A percentile compares a stretch with the other conserved stretches of the same genome.
These are phyloP conservation scores for Mucor sp. DNA, from an alignment of 371 early-diverging fungal genomes.

Conservation along the genomic window DNA sequence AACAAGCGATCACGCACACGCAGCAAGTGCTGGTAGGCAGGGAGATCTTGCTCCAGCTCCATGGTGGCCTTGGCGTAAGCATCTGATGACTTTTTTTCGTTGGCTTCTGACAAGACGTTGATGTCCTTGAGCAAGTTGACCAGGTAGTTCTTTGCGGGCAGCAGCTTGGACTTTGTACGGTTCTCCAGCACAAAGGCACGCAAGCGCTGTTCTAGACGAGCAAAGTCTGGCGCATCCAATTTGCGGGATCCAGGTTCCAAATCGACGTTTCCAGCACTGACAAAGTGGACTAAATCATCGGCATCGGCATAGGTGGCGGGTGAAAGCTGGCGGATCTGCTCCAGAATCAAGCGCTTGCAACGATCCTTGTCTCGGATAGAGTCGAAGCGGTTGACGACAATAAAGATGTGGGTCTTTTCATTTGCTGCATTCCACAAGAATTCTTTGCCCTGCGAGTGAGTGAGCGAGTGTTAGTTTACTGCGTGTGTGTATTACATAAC, in stretches of 20 bases:
- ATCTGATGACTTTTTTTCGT: constrained; percentile 47
- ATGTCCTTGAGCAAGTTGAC: constrained; percentile 79
- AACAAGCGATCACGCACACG: constrained; percentile 58
- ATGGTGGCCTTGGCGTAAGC: constrained; percentile 30
- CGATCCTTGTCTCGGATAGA: constrained; percentile 92
- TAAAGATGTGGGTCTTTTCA: constrained; percentile 98
- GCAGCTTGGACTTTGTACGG: constrained; percentile 90
- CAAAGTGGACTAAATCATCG: constrained; percentile 95
- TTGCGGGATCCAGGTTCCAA: constrained; percentile 46
- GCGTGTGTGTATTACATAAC: not conserved
- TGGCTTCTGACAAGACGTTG: constrained; percentile 55
- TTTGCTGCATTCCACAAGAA: constrained; percentile 94
- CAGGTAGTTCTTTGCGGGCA: constrained; percentile 92
- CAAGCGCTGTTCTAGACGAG: constrained; percentile 80
- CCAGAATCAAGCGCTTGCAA: constrained; percentile 89
- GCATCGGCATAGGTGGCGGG: constrained; percentile 91
- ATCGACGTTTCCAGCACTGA: constrained; percentile 74
- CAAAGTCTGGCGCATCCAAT: constrained; percentile 68
- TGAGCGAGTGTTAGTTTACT: not conserved
- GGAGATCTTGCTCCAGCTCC: constrained; percentile 56
- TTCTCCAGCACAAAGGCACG: constrained; percentile 94
- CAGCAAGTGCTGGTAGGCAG: constrained; percentile 59
- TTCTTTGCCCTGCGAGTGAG: constrained; percentile 76
- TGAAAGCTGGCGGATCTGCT: constrained; percentile 92
- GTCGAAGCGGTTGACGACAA: constrained; percentile 97